These are phyloP conservation scores for Astragalus glycyphyllos DNA, from an alignment of 306 rosid genomes.

Conservation along the genomic window DNA sequence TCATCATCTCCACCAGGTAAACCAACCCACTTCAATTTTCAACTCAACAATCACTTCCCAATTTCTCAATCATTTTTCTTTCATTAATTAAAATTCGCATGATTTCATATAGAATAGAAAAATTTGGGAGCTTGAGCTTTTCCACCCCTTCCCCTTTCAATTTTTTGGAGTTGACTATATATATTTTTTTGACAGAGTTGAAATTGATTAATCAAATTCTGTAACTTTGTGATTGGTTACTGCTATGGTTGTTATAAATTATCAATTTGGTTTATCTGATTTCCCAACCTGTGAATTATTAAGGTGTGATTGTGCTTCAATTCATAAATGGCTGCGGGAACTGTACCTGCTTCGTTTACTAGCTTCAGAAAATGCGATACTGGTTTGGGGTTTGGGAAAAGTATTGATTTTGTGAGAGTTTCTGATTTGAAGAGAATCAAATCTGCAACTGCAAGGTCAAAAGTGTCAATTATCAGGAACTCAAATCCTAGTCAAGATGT, in stretches of 20 bases:
- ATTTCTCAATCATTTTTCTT: not conserved
- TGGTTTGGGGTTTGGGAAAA: constrained; percentile 70
- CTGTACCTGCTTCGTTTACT: constrained; percentile 72
- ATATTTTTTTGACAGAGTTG: too few relatives aligned
- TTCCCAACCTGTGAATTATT: constrained; percentile 37
- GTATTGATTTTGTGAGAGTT: constrained; percentile 76
- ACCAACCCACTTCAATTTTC: constrained; percentile 11
- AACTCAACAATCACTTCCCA: not conserved
- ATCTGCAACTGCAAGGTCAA: constrained; percentile 50
- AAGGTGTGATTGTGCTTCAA: constrained; percentile 45
- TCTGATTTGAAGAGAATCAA: constrained; percentile 64
- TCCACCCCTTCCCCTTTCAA: not conserved
- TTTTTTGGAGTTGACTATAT: constrained; percentile 5
- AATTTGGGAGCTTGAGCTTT: too few relatives aligned
- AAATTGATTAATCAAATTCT: constrained; percentile 1
- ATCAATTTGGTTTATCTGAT: constrained; percentile 35
- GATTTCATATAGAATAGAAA: too few relatives aligned
- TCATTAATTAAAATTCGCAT: too few relatives aligned
- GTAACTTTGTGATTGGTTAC: constrained; percentile 25
- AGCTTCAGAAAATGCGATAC: constrained; percentile 67
- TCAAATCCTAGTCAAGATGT: constrained; percentile 76
- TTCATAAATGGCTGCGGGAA: constrained; percentile 76
- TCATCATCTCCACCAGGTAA: constrained; percentile 41
- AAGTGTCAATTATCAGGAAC: constrained; percentile 68
- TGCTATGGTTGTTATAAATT: constrained; percentile 30